A percentile compares a stretch with the other conserved stretches of the same genome.
Evolutionary conservation across 2,329 filamentous ascomycete species (phyloP).

Genomic region (Blumeria hordei): DNA sequence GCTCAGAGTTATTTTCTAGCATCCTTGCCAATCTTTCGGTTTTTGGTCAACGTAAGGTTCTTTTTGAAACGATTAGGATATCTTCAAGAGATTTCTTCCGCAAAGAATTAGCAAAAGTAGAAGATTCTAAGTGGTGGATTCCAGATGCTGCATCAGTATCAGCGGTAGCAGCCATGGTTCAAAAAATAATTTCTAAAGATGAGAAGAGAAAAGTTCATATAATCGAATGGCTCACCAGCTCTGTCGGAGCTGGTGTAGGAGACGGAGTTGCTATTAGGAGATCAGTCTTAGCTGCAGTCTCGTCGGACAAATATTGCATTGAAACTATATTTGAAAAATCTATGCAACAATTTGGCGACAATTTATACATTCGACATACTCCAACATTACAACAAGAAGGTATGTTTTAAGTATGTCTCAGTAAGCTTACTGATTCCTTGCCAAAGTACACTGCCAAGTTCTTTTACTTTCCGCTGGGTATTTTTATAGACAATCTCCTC

Average conservation of each 20-base stretch:
- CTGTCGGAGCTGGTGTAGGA: conserved; percentile 39
- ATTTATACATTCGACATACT: conserved; percentile 65
- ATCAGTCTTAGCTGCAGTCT: conserved; percentile 34
- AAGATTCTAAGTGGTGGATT: conserved; percentile 13
- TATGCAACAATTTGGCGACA: conserved; percentile 56
- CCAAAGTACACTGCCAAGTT: conserved; percentile 50
- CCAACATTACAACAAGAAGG: conserved; percentile 77
- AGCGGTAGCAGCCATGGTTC: conserved; percentile 33
- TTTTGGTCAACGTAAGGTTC: conserved; percentile 13
- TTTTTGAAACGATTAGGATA: conserved; percentile 10
- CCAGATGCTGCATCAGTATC: conserved; percentile 20
- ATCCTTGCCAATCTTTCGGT: conserved; percentile 9
- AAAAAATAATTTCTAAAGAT: conserved; percentile 23
- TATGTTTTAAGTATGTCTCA: conserved; percentile 16
- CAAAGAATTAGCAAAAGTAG: conserved; percentile 8
- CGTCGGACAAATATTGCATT: conserved; percentile 26
- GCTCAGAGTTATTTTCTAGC: conserved; percentile 7
- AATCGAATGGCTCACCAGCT: conserved; percentile 37
- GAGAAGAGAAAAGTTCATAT: conserved; percentile 27
- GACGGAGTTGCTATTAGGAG: conserved; percentile 40
- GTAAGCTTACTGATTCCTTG: conserved; percentile 1
- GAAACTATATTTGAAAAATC: conserved; percentile 38
- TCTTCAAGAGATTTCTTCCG: conserved; percentile 11
- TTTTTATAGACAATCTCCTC: conserved; percentile 38
- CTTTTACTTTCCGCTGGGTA: conserved; percentile 58